Conservation (phyloP, 805 yeast species). For the Wickerhamiella sergipiensis region DNA sequence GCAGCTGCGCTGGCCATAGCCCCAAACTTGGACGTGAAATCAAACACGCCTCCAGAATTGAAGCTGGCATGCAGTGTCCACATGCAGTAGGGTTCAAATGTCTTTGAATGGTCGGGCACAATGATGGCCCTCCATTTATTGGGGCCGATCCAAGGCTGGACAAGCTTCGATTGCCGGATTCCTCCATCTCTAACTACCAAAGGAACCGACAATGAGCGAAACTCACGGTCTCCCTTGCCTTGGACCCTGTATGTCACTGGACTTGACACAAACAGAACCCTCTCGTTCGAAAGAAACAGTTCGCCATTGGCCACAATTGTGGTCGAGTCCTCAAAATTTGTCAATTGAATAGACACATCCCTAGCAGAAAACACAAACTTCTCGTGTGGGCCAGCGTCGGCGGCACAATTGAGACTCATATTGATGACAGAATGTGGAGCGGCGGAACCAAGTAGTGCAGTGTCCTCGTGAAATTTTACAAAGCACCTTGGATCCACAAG, state of each 20-base stretch:
- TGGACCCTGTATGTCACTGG: constrained; percentile 16
- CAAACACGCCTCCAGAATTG: constrained; percentile 22
- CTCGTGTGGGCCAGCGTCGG: background rate
- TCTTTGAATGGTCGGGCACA: constrained; percentile 13
- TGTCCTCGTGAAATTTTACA: background rate
- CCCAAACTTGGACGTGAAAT: constrained; percentile 14
- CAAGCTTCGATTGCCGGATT: constrained; percentile 14
- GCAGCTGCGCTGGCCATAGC: constrained; percentile 4
- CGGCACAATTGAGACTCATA: constrained; percentile 17
- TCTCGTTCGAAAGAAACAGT: constrained; percentile 13
- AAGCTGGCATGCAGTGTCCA: constrained; percentile 20
- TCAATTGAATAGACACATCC: constrained; percentile 5
- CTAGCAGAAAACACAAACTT: background rate
- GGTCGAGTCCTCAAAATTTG: constrained; percentile 6
- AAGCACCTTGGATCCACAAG: background rate
- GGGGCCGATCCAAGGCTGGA: constrained; percentile 28
- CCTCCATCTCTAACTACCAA: constrained; percentile 9
- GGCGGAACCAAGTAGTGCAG: too few species aligned
- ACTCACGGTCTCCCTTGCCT: constrained; percentile 21
- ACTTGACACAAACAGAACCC: constrained; percentile 9
- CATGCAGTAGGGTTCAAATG: constrained; percentile 16
- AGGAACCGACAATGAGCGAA: constrained; percentile 15
- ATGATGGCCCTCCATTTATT: constrained; percentile 21
- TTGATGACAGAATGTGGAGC: background rate
- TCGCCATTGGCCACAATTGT: constrained; percentile 1